Percentiles rank a stretch among this genome's conserved stretches.
Evolutionary conservation across 495 filamentous ascomycete genomes (phyloP).

Genomic region (Talaromyces ruber): DNA sequence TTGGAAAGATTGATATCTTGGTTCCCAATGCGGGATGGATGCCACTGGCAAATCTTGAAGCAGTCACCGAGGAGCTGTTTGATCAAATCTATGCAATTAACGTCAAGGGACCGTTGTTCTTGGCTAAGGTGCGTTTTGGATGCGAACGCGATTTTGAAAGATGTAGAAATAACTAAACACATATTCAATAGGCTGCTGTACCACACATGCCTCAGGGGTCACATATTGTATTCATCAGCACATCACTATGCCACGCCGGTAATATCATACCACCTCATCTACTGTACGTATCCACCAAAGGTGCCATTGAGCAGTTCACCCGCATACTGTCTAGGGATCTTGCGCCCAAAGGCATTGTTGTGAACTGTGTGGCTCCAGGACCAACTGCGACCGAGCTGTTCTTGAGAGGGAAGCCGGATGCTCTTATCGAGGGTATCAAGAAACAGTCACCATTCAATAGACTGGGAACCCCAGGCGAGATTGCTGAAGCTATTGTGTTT

Average conservation of each 20-base stretch:
- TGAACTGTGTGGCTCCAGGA: conserved; percentile 59
- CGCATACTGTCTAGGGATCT: conserved; percentile 58
- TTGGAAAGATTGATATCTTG: conserved; percentile 53
- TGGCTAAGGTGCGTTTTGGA: conserved; percentile 41
- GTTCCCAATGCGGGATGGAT: conserved; percentile 53
- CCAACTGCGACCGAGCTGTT: conserved; percentile 63
- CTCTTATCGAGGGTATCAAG: conserved; percentile 43
- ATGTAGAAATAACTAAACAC: neutral
- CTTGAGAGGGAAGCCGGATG: conserved; percentile 51
- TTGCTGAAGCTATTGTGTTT: conserved; percentile 49
- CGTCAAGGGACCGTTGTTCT: conserved; percentile 62
- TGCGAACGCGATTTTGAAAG: neutral
- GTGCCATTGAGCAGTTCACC: conserved; percentile 63
- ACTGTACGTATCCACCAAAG: conserved; percentile 56
- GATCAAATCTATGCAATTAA: conserved; percentile 48
- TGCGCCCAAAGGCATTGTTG: conserved; percentile 48
- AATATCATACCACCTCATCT: conserved; percentile 50
- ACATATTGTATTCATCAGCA: conserved; percentile 54
- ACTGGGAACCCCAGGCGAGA: conserved; percentile 53
- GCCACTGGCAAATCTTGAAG: conserved; percentile 44
- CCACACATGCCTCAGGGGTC: conserved; percentile 50
- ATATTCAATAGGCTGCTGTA: conserved; percentile 42
- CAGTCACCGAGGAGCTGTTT: conserved; percentile 50
- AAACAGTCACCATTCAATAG: conserved; percentile 44
- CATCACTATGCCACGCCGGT: conserved; percentile 34